These are phyloP conservation scores for Sergeia podlipaevii DNA, from an alignment of 208 protist genomes.

Conservation along the genomic window DNA sequence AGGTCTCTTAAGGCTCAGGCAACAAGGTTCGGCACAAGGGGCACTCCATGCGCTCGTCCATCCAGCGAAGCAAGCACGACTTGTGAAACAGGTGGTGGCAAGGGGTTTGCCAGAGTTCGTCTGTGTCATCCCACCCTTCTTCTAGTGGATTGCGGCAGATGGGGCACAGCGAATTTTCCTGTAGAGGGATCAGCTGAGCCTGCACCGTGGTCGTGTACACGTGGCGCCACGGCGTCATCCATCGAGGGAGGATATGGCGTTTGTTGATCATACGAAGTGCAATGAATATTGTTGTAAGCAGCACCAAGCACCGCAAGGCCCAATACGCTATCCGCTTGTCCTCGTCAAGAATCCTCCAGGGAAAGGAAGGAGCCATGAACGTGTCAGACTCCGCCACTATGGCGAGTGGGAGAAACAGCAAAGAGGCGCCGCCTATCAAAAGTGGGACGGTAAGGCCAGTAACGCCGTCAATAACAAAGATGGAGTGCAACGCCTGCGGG, in stretches of 20 bases:
- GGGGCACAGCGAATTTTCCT: conserved; percentile 14
- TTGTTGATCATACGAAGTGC: background rate
- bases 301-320: background rate
- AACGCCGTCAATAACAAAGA: conserved; percentile 6
- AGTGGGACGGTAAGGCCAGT: conserved; percentile 14
- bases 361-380: background rate
- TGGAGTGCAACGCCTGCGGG: conserved; percentile 13
- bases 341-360: background rate
- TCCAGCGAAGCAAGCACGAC: conserved; percentile 22
- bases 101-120: conserved; percentile 26
- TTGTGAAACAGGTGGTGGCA: conserved; percentile 31
- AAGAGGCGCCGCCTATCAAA: background rate
- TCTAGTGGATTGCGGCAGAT: conserved; percentile 15
- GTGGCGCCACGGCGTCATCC: conserved; percentile 23
- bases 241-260: conserved; percentile 9
- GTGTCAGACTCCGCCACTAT: background rate
- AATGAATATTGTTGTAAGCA: conserved; percentile 2
- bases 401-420: background rate
- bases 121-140: conserved; percentile 9
- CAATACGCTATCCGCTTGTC: background rate
- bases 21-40: conserved; percentile 22
- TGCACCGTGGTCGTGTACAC: conserved; percentile 11
- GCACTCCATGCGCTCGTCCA: conserved; percentile 22
- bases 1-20: conserved; percentile 18
- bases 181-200: conserved; percentile 3